Evolutionary conservation across 2,329 filamentous ascomycete species (phyloP).

Genomic region (Ustilaginoidea virens): DNA sequence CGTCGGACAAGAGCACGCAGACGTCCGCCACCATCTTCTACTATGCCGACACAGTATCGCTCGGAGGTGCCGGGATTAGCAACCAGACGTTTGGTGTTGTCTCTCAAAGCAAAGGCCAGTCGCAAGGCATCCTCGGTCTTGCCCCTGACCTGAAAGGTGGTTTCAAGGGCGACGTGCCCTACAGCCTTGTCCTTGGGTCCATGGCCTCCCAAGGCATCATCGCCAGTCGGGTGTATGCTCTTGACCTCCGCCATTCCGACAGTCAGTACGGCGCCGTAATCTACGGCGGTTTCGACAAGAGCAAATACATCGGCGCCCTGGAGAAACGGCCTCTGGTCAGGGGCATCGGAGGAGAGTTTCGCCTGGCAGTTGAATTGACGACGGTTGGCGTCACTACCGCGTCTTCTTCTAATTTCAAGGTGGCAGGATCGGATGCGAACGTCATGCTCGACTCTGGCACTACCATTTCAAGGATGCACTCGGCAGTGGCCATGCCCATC

Average conservation of each 20-base stretch:
- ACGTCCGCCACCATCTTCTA: conserved; percentile 27
- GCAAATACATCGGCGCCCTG: conserved; percentile 32
- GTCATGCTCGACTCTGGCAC: conserved; percentile 38
- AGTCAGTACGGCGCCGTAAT: conserved; percentile 31
- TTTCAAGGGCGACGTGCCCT: conserved; percentile 21
- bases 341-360: conserved; percentile 18
- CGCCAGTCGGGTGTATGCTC: conserved; percentile 31
- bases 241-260: conserved; percentile 31
- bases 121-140: conserved; percentile 36
- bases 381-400: conserved; percentile 16
- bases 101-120: conserved; percentile 26
- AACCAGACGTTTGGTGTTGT: conserved; percentile 37
- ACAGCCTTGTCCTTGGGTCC: conserved; percentile 37
- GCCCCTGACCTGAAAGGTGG: conserved; percentile 26
- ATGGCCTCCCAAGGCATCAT: conserved; percentile 31
- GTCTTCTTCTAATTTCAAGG: conserved; percentile 10
- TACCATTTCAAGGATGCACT: conserved; percentile 31
- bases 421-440: conserved; percentile 17
- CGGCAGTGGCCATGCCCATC: conserved; percentile 24
- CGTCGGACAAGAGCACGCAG: conserved; percentile 17
- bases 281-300: conserved; percentile 37
- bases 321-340: conserved; percentile 26
- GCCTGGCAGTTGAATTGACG: conserved; percentile 19
- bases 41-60: conserved; percentile 28
- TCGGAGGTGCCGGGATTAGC: conserved; percentile 25